Evolutionary conservation across 202 grass and related monocot species (phyloP).

Genomic region (Bolboschoenoplectus hybrid): DNA sequence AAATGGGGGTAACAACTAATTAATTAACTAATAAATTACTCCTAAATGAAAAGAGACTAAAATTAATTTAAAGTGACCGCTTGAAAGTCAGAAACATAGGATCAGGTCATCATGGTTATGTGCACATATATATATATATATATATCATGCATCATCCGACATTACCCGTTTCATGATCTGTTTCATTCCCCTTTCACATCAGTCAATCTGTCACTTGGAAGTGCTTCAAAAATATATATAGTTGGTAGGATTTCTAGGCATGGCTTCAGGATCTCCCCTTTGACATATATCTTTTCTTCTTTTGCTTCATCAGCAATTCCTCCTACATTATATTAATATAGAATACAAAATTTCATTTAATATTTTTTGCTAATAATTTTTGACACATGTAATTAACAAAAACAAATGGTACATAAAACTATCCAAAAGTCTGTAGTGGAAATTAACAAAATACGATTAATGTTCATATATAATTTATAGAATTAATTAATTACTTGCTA

Average conservation of each 20-base stretch:
- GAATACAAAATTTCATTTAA: not conserved
- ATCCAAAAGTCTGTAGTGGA: not conserved
- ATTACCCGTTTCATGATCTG: slow-evolving; percentile 38
- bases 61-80: slow-evolving; percentile 4
- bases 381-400: not conserved
- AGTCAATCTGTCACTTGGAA: slow-evolving; percentile 61
- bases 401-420: not conserved
- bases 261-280: slow-evolving; percentile 54
- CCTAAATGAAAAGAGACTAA: slow-evolving; percentile 17
- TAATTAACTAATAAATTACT: not conserved
- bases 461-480: not conserved
- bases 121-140: too few relatives aligned
- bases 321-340: slow-evolving; percentile 46
- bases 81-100: slow-evolving; percentile 15
- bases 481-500: not conserved
- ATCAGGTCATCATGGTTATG: not conserved
- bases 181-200: slow-evolving; percentile 53
- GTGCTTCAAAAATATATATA: slow-evolving; percentile 54
- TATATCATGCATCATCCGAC: not conserved
- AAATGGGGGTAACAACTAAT: not conserved
- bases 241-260: slow-evolving; percentile 60
- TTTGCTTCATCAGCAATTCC: slow-evolving; percentile 45
- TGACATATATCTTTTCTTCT: slow-evolving; percentile 4
- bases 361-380: not conserved
- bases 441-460: not conserved